Conservation (phyloP, 331 rosid species). For the Saraca asoca region DNA sequence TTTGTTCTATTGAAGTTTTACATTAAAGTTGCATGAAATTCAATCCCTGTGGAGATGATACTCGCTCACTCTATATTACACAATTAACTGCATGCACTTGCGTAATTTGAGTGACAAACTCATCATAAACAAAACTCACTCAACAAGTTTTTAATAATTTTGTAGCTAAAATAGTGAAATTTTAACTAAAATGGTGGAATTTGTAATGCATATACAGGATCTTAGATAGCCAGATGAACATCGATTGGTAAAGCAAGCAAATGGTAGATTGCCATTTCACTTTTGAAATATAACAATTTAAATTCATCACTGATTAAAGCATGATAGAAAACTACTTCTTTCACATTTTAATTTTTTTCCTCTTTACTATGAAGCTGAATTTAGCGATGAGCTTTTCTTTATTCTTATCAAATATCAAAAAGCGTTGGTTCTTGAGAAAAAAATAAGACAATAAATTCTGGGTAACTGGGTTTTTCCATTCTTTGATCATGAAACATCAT, state of each 20-base stretch:
- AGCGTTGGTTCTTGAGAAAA: not conserved
- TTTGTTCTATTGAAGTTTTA: no score
- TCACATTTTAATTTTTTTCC: not conserved
- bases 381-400: not conserved
- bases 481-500: conserved; percentile 27
- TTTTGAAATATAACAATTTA: conserved; percentile 10
- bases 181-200: not conserved
- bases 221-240: conserved; percentile 53
- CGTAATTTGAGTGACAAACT: no score
- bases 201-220: conserved; percentile 54
- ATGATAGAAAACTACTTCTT: conserved; percentile 22
- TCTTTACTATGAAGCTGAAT: no score
- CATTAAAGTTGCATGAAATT: no score
- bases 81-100: no score
- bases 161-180: not conserved
- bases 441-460: conserved; percentile 11
- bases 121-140: no score
- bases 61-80: no score
- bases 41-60: no score
- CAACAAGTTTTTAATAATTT: not conserved
- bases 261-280: conserved; percentile 6
- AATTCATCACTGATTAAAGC: not conserved
- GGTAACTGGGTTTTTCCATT: conserved; percentile 21
- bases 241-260: conserved; percentile 25
- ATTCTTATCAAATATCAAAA: no score